Evolutionary conservation across 176 grass and related monocot species (phyloP), one percentile per base, ranked within the genome.

Genomic region (Oryza glaberrima): DNA sequence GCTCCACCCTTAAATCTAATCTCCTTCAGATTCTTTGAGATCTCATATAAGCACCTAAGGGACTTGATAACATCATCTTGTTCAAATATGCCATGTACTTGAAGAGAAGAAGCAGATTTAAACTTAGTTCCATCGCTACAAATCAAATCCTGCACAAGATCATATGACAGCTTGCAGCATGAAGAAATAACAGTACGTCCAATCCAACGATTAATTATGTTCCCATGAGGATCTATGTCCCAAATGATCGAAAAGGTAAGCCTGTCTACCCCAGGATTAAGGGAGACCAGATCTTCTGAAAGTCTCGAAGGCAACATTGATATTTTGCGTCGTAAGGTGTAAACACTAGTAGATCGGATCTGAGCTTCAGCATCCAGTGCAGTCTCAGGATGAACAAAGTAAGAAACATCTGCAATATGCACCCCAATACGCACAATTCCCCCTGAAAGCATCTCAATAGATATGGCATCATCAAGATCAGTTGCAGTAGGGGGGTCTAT

Each of bases 401-500:
- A 94, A 35, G 96, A 93, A 74, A 98, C 91, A 88, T 98, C 96
- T 67, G 96, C 89, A 77, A 98, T 92, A 77, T 98, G 96, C 64
- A 98, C 96, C 54, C 93, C 96, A 87, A 98, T 72, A 67, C 89
- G 91, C 77, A 91, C 81, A 87, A 83, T 82, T 87, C 86, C 90
- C 44, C 89, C 89, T 72, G 91, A 69, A 82, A 86, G 34, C 16
- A 60, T 87, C 81, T 98, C 93, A 56, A 98, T 34, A 72, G 96
- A 98, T 85, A 99, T 92, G 46, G 96, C 96, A 72, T 99, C 96
- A 76, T 99, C 96, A 86, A 99, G 86, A 56, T 96, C 93, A 10
- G 83, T 78, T 1, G 96, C 93, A 86, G 91, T 85, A 82, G 91
- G 77, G 82, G 96, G 90, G 60, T 99, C 96, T 75, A 96, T 94